Evolutionary conservation across 176 grass and related monocot genomes (phyloP).

Genomic region (Leersia perrieri): DNA sequence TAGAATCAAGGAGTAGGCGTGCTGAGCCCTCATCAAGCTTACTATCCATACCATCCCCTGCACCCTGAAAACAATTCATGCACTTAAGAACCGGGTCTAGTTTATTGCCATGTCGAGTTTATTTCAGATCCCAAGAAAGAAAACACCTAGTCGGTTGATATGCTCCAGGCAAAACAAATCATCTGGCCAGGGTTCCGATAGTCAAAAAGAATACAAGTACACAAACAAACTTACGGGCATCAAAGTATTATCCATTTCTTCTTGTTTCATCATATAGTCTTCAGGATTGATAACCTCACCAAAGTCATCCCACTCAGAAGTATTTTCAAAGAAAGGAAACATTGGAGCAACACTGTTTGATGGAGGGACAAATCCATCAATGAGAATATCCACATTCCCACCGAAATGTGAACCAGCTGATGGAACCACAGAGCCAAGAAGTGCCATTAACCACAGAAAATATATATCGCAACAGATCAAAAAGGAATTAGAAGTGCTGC

Average conservation of each 20-base stretch:
- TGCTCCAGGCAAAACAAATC: background rate
- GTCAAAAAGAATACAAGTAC: background rate
- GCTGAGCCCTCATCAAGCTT: slow-evolving; percentile 89
- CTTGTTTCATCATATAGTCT: slow-evolving; percentile 89
- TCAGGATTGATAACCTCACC: slow-evolving; percentile 98
- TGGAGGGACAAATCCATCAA: slow-evolving; percentile 95
- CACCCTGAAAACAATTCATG: slow-evolving; percentile 54
- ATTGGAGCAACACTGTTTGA: slow-evolving; percentile 77
- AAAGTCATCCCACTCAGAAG: slow-evolving; percentile 94
- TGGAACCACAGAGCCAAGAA: slow-evolving; percentile 45
- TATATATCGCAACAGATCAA: background rate
- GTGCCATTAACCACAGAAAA: slow-evolving; percentile 19
- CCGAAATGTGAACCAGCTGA: slow-evolving; percentile 47
- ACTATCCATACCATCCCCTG: slow-evolving; percentile 74
- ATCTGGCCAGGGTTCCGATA: background rate
- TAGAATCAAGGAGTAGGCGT: slow-evolving; percentile 75
- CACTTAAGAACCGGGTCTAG: slow-evolving; percentile 4
- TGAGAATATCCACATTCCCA: slow-evolving; percentile 69
- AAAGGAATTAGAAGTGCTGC: background rate
- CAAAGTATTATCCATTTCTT: slow-evolving; percentile 62
- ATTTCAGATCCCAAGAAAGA: slow-evolving; percentile 23
- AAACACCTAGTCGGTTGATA: background rate
- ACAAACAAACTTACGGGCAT: slow-evolving; percentile 75
- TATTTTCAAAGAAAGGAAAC: slow-evolving; percentile 95
- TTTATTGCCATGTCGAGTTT: background rate